Percentiles rank a stretch among this genome's conserved stretches.
Conservation (phyloP, 345 rosid genomes). For the Euphorbia lathyris region DNA sequence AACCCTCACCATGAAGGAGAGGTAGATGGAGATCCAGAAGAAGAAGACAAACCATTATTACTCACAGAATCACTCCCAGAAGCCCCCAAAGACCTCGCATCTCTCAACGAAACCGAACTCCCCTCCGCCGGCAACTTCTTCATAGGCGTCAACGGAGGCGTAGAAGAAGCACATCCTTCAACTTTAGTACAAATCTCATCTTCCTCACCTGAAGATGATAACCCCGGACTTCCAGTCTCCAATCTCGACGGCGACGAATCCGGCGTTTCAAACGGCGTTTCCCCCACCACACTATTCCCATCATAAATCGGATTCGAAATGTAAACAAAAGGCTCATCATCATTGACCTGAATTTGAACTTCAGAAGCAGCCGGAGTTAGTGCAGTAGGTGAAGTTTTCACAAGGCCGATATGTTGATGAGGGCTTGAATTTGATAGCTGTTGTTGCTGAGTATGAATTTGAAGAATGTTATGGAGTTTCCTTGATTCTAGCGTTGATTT, state of each 20-base stretch:
- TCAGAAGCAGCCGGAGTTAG: conserved; percentile 20
- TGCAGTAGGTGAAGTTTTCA: conserved; percentile 26
- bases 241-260: conserved; percentile 73
- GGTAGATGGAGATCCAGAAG: conserved; percentile 66
- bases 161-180: not conserved
- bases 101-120: conserved; percentile 64
- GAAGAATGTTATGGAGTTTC: conserved; percentile 22
- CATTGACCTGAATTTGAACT: conserved; percentile 19
- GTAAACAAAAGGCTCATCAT: conserved; percentile 47
- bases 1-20: conserved; percentile 80
- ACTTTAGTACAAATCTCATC: conserved; percentile 20
- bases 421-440: conserved; percentile 31
- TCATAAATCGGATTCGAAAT: conserved; percentile 89
- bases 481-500: conserved; percentile 8
- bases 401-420: conserved; percentile 32
- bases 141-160: conserved; percentile 84
- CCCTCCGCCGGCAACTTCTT: conserved; percentile 76
- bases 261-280: conserved; percentile 78
- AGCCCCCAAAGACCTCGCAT: conserved; percentile 46
- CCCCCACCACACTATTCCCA: conserved; percentile 33
- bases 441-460: conserved; percentile 25
- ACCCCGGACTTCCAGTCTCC: conserved; percentile 25
- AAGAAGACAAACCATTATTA: conserved; percentile 51
- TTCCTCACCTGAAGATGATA: conserved; percentile 42
- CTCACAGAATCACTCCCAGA: conserved; percentile 57